Base-by-base conservation (phyloP, 331 rosid genomes). In the Stylosanthes scabra region DNA sequence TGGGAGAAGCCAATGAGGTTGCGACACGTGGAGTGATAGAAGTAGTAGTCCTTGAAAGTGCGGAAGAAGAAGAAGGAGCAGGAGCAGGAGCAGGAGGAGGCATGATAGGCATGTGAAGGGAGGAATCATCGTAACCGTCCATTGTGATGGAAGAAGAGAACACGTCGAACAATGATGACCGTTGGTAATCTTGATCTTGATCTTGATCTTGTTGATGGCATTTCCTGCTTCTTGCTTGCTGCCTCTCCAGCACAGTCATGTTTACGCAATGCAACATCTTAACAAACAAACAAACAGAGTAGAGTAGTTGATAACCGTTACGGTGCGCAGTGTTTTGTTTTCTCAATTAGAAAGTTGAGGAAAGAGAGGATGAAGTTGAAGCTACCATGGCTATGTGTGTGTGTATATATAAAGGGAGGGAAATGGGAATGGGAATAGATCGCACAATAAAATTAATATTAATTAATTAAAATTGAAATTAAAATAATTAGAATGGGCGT, bases 221-320 rank as follows among this genome's bases (percentile, higher is more conserved):
- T 34, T 34, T 34, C 39, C 60, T 77, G 84, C 28, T 11, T 44
- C 74, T 75, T 28, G 73, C 72, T 72, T 82, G 81, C 78, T 93
- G 96, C 69, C 90, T 74, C 80, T 91, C 97, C 66, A 84, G 72
- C 70, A 82, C 85, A 31, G 92, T 77, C 85, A 83, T 72, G 70
- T 72, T 89, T 10, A 87, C 76, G 69, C 91, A 88, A 83, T 92
- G 89, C 80, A 89, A 66, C 93, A 91, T 20, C 25, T 20, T 20
- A 20, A 20, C 25, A 20, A 20, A 20, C 25, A 20, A 34, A 34
- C 39, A 34, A 34, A 6, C 4, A 34, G 37, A 31, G 37, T 31
- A 31, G 70, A 64, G 37, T 12, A 28, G 0, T 13, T 25, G 3
- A 12, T 41, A 2, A 7, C 27, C 9, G 9, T 6, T 87, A 29